Evolutionary conservation across 2,329 filamentous ascomycete genomes (phyloP).

Genomic region (Arthrinium phaeospermum): DNA sequence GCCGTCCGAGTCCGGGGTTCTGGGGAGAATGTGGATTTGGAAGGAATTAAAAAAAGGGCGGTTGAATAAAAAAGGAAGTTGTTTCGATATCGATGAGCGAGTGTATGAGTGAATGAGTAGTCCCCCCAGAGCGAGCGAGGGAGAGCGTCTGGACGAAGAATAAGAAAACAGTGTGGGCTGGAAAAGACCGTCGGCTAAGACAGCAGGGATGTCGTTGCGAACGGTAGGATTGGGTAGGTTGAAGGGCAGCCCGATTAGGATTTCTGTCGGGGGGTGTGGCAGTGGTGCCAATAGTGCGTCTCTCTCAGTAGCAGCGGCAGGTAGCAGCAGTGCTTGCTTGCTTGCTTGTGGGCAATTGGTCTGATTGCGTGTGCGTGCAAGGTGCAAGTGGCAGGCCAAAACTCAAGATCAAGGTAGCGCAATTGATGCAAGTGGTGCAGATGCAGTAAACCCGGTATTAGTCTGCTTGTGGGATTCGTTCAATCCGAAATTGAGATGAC

Average conservation of each 20-base stretch:
- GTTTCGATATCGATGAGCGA: neutral
- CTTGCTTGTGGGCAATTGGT: neutral
- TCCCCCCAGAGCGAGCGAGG: neutral
- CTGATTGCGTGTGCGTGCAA: neutral
- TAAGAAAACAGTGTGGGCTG: conserved; percentile 1
- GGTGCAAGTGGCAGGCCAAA: neutral
- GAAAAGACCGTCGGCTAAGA: neutral
- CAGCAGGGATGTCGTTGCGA: neutral
- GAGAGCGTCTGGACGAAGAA: neutral
- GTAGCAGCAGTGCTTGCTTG: neutral
- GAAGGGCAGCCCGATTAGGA: conserved; percentile 1
- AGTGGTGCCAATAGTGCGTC: conserved; percentile 12
- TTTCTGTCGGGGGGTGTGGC: conserved; percentile 1
- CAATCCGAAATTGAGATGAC: conserved; percentile 14
- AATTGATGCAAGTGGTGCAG: neutral
- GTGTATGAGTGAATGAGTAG: neutral
- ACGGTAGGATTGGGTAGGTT: conserved; percentile 7
- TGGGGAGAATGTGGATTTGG: neutral
- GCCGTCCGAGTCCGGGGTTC: neutral
- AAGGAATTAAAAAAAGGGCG: neutral
- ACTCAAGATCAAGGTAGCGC: neutral
- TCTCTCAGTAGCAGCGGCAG: neutral
- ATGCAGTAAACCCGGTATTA: conserved; percentile 1
- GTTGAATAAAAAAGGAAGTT: neutral
- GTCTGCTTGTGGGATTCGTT: conserved; percentile 7